These are phyloP conservation scores for Rhodotorula sp. DNA, from an alignment of 1,284 basidiomycete genomes.

Conservation along the genomic window DNA sequence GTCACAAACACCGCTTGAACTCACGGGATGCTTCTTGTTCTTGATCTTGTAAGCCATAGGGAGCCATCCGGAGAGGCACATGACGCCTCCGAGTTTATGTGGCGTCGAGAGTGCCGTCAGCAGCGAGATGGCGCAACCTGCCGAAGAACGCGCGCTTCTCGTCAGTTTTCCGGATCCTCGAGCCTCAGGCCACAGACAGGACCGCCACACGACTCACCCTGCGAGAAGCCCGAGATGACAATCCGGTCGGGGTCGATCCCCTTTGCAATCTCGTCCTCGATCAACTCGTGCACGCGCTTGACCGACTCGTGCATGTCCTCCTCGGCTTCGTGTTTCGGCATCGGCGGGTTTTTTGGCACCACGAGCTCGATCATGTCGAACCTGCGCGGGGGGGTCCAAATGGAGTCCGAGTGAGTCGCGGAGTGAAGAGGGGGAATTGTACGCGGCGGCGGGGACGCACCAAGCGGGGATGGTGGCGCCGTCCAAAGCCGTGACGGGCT, in stretches of 20 bases:
- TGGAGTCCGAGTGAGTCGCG: no score
- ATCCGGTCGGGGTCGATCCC: conserved; percentile 57
- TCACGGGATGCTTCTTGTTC: conserved; percentile 52
- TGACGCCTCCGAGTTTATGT: conserved; percentile 69
- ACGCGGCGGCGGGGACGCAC: conserved; percentile 50
- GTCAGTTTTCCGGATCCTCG: background rate
- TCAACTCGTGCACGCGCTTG: conserved; percentile 64
- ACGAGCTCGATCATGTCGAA: conserved; percentile 63
- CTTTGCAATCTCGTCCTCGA: conserved; percentile 69
- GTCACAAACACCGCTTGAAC: background rate
- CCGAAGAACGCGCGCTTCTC: no score
- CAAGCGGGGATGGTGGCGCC: conserved; percentile 64
- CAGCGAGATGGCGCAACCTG: conserved; percentile 57
- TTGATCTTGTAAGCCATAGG: conserved; percentile 65
- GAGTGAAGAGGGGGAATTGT: no score
- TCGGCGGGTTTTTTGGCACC: conserved; percentile 49
- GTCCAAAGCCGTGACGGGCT: conserved; percentile 64
- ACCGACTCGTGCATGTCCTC: conserved; percentile 66
- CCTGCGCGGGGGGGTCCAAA: conserved; percentile 52
- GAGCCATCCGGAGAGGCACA: conserved; percentile 73
- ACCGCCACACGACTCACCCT: conserved; percentile 52
- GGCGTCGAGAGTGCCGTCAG: conserved; percentile 68
- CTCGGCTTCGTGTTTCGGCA: conserved; percentile 64
- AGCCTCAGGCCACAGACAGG: no score
- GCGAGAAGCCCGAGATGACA: conserved; percentile 76